Conservation (phyloP, 768 basidiomycete species). For the Lactarius akahatsu region DNA sequence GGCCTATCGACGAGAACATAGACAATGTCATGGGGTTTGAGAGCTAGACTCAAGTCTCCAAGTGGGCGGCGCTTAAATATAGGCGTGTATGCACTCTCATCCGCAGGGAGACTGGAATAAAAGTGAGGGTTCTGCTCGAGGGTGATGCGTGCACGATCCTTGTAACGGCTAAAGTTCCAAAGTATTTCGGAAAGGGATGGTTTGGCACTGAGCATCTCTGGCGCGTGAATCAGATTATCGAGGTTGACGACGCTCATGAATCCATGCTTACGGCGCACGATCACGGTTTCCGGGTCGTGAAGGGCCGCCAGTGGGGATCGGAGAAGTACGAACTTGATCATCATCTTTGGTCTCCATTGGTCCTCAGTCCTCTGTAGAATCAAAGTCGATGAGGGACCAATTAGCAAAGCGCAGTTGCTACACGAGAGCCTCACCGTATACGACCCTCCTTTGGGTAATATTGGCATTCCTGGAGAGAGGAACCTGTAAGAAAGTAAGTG, state of each 20-base stretch:
- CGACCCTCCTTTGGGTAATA: not conserved
- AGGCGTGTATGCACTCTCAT: not conserved
- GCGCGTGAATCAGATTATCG: not conserved
- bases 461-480: not conserved
- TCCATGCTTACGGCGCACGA: slow-evolving; percentile 9
- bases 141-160: slow-evolving; percentile 7
- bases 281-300: not conserved
- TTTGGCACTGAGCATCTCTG: slow-evolving; percentile 10
- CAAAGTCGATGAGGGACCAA: not conserved
- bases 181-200: slow-evolving; percentile 11
- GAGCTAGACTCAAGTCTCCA: not conserved
- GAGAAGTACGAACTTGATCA: not conserved
- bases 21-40: not conserved
- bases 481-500: not conserved
- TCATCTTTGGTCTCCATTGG: not conserved
- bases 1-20: slow-evolving; percentile 13
- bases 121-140: slow-evolving; percentile 22
- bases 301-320: not conserved
- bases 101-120: slow-evolving; percentile 1
- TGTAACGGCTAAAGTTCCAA: slow-evolving; percentile 21
- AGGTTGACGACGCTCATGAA: not conserved
- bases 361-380: not conserved
- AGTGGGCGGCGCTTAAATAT: not conserved
- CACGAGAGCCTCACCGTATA: not conserved
- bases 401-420: not conserved